Base-by-base conservation (phyloP, 345 rosid species). In the Eucalyptus viminalis region DNA sequence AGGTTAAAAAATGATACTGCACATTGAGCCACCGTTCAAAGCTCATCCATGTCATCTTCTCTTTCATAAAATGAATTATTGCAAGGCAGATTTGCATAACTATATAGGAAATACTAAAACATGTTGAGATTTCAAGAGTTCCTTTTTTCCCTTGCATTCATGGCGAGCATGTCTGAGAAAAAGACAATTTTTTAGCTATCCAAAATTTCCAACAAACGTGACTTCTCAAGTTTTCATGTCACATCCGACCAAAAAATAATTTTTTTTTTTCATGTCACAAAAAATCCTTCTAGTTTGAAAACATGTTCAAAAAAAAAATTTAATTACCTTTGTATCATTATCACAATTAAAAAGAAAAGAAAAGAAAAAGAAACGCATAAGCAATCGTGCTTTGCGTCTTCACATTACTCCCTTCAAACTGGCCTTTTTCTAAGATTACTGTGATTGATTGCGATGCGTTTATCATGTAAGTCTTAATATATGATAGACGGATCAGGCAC, bases 31-130 rank as follows among this genome's bases (percentile, higher is more conserved):
- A 62, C 4, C 1, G 0, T 65, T 65, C 17, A 65, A 14, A 29
- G 1, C 3, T 9, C 37, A 14, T 65, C 3, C 3, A 14, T n/a
- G 37, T 7, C 19, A 14, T 4, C 3, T 29, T 65, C 19, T n/a
- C 72, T n/a, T 14, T 14, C 72, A 65, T 60, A 27, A 60, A 60
- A 60, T 60, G 67, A 60, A 60, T 6, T 60, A 60, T 27, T 12
- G 31, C 69, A 60, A 6, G 2, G 69, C 31, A 60, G 15, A 60
- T 60, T 27, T 12, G 69, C 69, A 60, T 11, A 27, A 27, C 69
- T 60, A 60, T 3, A 25, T 1, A 27, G 69, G 31, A 19, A 60
- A 67, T 16, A 34, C 80, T 69, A 17, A 16, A 69, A 40, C 4
- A 16, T 19, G 80, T 69, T 9, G 11, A 34, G 80, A 69, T 76